Base-by-base conservation (phyloP, 805 yeast species). In the Suhomyces kilbournensis region DNA sequence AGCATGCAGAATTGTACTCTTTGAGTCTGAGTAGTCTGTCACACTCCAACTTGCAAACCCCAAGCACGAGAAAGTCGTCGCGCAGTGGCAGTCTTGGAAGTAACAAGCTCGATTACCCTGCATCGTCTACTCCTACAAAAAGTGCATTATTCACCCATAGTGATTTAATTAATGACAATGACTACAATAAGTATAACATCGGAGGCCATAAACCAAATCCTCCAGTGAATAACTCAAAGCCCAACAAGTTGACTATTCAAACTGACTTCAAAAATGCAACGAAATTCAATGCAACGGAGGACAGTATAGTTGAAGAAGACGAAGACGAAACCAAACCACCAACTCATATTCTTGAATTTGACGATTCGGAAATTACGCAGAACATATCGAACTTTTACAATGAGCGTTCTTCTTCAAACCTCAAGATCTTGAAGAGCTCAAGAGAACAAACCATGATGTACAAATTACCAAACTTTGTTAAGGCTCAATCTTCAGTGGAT, bases 401-500 rank as follows among this genome's bases (percentile, higher is more conserved):
- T 22, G 67, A 70, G 56, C 61, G 78, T 44, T 68, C 76, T 1
- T 59, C 61, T 9, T 72, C 77, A 0, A 61, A 65, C 53, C 57
- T 73, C 5, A 66, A 68, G 43, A 53, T 70, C n/a, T 60, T 66
- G n/a, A 70, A 70, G 55, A 52, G 52, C 19, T 52, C 68, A 0
- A 59, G 79, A 44, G 71, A 70, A 32, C 70, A 71, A 42, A 60
- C 62, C 32, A 58, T 71, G 59, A 40, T 71, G 48, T 68, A 70
- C 52, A 72, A 67, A 54, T 56, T 75, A 26, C 79, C 79, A 2
- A 68, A 60, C 35, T 75, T 59, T 51, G 64, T 75, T 34, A 70
- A 65, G 51, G 65, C 74, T 1, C 79, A 75, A 54, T 65, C 71
- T 7, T 70, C 76, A 14, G 55, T 85, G 54, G 91, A 86, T 50